Base-by-base conservation (phyloP, 177 flowering plant species). In the Vitis hybrid region DNA sequence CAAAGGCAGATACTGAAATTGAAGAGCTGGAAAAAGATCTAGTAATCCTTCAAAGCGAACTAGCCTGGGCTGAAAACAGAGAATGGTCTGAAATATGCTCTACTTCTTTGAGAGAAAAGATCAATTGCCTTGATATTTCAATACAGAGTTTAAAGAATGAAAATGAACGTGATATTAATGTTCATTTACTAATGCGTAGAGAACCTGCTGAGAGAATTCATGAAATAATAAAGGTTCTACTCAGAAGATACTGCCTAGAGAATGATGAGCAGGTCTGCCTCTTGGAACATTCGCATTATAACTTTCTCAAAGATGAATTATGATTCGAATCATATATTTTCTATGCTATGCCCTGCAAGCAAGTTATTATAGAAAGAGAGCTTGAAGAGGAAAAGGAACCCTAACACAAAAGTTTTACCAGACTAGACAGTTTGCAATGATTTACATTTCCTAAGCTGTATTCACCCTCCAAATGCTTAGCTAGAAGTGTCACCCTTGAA, bases 1-100 rank as follows among this genome's bases (percentile, higher is more conserved):
- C 67, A 4, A 82, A 78, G 62, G 86, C 87, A 52, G 84, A 87
- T 72, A 59, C 66, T 49, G 91, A 87, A 66, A 83, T 85, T 52
- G 70, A 71, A 30, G 80, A 79, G 64, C 87, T 87, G 60, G 84
- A 83, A 72, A 75, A 75, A 58, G 78, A 82, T 71, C 60, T 87
- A 52, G 71, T 74, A 5, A 58, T 71, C 49, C 86, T 87, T 56
- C 77, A 80, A 58, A 73, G 77, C 62, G 79, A 83, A 68, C 73
- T 79, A 18, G 75, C 79, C 6, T 81, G 84, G 80, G 66, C 69
- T 58, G 83, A 81, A 60, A 14, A 68, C 59, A 76, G 78, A 52
- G 78, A 75, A 3, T 82, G 81, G 82, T 66, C 79, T 63, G 74
- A 79, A 50, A 34, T 65, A 21, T 79, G 84, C 71, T 78, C 67